Conservation (phyloP, 164 flowering plant species). For the Vitis riparia region DNA sequence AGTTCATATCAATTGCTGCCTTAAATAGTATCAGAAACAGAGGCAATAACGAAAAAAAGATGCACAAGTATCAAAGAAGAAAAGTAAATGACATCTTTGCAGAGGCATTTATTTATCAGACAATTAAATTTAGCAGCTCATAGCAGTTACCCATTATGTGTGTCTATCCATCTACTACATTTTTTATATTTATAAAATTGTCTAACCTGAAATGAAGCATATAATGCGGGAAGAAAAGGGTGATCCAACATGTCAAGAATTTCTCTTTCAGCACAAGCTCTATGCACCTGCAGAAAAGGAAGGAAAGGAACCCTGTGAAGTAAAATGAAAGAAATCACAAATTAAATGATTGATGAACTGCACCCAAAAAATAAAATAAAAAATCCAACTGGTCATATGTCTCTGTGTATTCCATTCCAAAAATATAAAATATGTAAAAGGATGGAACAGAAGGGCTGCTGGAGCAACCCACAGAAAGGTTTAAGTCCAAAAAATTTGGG, state of each 20-base stretch:
- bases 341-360: not conserved
- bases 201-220: conserved; percentile 97
- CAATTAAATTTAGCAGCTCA: too few species aligned
- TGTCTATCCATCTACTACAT: too few species aligned
- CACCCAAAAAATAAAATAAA: not conserved
- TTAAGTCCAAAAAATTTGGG: too few species aligned
- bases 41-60: not conserved
- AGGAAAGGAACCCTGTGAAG: not conserved
- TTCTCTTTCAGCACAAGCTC: conserved; percentile 98
- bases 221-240: conserved; percentile 97
- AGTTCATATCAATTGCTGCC: not conserved
- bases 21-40: not conserved
- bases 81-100: not conserved
- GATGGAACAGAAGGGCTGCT: too few species aligned
- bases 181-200: not conserved
- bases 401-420: too few species aligned
- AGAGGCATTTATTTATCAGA: not conserved
- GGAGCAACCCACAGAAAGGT: too few species aligned
- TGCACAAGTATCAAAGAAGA: not conserved
- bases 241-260: conserved; percentile 94
- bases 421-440: too few species aligned
- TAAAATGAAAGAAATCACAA: not conserved
- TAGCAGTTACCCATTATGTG: too few species aligned
- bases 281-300: conserved; percentile 70
- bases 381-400: too few species aligned